Evolutionary conservation across 2,329 filamentous ascomycete species (phyloP).

Genomic region (Aulographum hederae): DNA sequence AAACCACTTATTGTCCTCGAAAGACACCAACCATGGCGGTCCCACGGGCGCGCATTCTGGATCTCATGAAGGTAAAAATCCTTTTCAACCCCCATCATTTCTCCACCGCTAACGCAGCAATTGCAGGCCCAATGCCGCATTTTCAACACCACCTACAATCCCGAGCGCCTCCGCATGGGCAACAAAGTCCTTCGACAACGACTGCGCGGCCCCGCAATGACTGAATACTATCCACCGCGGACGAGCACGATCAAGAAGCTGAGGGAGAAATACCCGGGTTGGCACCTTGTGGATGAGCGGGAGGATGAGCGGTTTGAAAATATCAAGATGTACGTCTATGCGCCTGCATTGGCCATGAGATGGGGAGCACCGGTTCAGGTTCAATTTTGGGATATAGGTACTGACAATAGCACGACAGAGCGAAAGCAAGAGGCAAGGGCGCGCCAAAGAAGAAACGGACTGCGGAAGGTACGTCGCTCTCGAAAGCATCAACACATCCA

Average conservation of each 20-base stretch:
- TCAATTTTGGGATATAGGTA: conserved; percentile 12
- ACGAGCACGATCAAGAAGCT: conserved; percentile 56
- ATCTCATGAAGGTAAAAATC: conserved; percentile 56
- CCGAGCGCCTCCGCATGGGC: conserved; percentile 60
- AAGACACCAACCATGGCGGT: too few relatives aligned
- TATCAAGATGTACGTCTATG: conserved; percentile 37
- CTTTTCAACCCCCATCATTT: background rate
- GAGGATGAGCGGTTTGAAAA: conserved; percentile 68
- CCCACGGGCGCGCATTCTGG: conserved; percentile 34
- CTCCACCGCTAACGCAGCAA: background rate
- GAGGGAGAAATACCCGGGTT: conserved; percentile 47
- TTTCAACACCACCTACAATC: conserved; percentile 86
- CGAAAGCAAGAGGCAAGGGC: conserved; percentile 63
- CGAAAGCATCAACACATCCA: background rate
- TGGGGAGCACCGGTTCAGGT: background rate
- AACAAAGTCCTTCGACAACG: conserved; percentile 86
- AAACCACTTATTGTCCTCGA: too few relatives aligned
- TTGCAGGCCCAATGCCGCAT: conserved; percentile 5
- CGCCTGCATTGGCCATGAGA: conserved; percentile 12
- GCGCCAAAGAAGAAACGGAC: conserved; percentile 77
- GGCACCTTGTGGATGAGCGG: conserved; percentile 53
- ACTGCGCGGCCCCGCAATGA: conserved; percentile 64
- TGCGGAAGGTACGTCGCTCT: conserved; percentile 20
- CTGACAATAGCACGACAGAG: too few relatives aligned
- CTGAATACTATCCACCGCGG: conserved; percentile 73